Evolutionary conservation across 2,329 filamentous ascomycete species (phyloP).

Genomic region (Diplodia sapinea): DNA sequence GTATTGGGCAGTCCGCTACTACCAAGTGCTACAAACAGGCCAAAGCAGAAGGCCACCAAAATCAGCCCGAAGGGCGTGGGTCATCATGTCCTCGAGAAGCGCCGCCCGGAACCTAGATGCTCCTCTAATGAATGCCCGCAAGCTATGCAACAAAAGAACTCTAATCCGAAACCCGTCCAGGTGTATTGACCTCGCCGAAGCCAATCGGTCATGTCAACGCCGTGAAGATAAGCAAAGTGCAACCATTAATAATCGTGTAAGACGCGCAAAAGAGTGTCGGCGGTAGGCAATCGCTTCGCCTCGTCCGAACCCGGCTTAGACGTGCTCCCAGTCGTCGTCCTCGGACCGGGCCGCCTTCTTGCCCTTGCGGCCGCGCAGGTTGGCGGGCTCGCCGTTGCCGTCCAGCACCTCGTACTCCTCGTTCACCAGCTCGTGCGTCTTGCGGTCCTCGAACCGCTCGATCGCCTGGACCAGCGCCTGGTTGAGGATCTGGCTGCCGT

Average conservation of each 20-base stretch:
- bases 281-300: background rate
- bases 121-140: slow-evolving; percentile 33
- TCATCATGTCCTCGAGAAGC: slow-evolving; percentile 34
- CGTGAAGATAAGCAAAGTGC: slow-evolving; percentile 1
- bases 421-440: slow-evolving; percentile 66
- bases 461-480: slow-evolving; percentile 63
- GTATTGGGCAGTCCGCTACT: slow-evolving; percentile 17
- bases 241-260: slow-evolving; percentile 23
- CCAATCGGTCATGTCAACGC: slow-evolving; percentile 11
- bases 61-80: slow-evolving; percentile 9
- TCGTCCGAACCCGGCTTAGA: slow-evolving; percentile 38
- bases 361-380: slow-evolving; percentile 38
- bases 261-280: slow-evolving; percentile 28
- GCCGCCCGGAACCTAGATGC: slow-evolving; percentile 28
- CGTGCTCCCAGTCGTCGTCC: slow-evolving; percentile 51
- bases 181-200: background rate
- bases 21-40: slow-evolving; percentile 10
- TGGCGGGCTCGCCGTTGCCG: slow-evolving; percentile 47
- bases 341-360: slow-evolving; percentile 38
- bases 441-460: slow-evolving; percentile 64
- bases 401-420: slow-evolving; percentile 64
- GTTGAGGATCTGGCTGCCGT: slow-evolving; percentile 64
- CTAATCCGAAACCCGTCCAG: slow-evolving; percentile 11
- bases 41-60: slow-evolving; percentile 16
- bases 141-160: slow-evolving; percentile 19